Conservation (phyloP, 2,329 filamentous ascomycete genomes). For the Claviceps spartinae region DNA sequence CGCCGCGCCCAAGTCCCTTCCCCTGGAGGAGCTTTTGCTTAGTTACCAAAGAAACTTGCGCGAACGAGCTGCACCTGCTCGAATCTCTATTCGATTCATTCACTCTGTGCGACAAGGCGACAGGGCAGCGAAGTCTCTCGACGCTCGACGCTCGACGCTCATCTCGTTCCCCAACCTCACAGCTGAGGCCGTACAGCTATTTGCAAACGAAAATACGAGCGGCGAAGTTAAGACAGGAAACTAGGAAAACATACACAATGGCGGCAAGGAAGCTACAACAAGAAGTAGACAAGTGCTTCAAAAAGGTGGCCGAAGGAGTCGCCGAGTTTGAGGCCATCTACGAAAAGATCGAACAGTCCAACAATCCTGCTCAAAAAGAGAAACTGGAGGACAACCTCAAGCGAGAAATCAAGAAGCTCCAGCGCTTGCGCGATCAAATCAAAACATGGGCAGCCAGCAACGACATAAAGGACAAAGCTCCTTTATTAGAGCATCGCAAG, state of each 20-base stretch:
- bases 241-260: conserved; percentile 42
- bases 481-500: conserved; percentile 83
- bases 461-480: conserved; percentile 99
- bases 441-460: conserved; percentile 98
- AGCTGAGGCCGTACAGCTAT: not conserved
- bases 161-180: not conserved
- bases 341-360: conserved; percentile 90
- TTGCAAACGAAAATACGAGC: not conserved
- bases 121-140: not conserved
- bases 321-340: conserved; percentile 87
- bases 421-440: conserved; percentile 93
- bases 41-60: not conserved
- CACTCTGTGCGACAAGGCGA: not conserved
- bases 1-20: not conserved
- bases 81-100: not conserved
- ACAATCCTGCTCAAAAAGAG: conserved; percentile 90
- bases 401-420: conserved; percentile 99
- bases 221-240: not conserved
- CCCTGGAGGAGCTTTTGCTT: not conserved
- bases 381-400: conserved; percentile 97
- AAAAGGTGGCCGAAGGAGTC: conserved; percentile 91
- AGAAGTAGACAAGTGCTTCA: conserved; percentile 99
- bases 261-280: conserved; percentile 91
- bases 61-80: not conserved
- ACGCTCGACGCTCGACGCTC: not conserved